phyloP scores from a whole-genome alignment of 1,284 basidiomycete genomes.

The Anthracocystis setariae region DNA sequence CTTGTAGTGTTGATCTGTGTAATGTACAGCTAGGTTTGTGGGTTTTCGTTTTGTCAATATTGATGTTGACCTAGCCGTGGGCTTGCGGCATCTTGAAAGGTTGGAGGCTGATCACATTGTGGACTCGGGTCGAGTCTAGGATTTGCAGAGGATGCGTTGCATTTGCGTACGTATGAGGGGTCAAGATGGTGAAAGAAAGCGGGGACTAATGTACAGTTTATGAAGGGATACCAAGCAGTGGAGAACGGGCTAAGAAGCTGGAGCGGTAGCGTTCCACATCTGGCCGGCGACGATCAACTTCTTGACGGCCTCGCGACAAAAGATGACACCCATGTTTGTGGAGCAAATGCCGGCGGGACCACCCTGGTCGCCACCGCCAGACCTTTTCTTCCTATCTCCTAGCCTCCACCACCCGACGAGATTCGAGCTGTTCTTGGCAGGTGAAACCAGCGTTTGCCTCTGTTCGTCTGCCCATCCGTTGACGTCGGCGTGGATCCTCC shows the following conservation, averaged over 20 bases:
- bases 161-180: too few relatives aligned
- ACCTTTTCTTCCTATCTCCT: constrained; percentile 31
- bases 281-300: constrained; percentile 52
- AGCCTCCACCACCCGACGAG: constrained; percentile 60
- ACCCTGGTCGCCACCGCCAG: constrained; percentile 48
- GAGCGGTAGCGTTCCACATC: constrained; percentile 27
- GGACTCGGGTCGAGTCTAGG: background rate
- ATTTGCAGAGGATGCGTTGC: too few relatives aligned
- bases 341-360: constrained; percentile 51
- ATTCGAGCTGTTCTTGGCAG: constrained; percentile 31
- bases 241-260: background rate
- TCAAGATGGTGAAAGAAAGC: too few relatives aligned
- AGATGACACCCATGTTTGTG: constrained; percentile 46
- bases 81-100: constrained; percentile 20
- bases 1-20: constrained; percentile 24
- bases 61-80: constrained; percentile 34
- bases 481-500: constrained; percentile 52
- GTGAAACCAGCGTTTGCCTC: constrained; percentile 25
- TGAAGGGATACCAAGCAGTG: background rate
- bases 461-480: constrained; percentile 52
- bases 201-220: too few relatives aligned
- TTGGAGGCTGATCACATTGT: background rate
- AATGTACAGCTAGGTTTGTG: constrained; percentile 28
- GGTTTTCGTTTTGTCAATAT: constrained; percentile 23
- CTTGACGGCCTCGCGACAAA: constrained; percentile 53